Evolutionary conservation across 2,329 filamentous ascomycete species (phyloP), one percentile per base, ranked within the genome.

Genomic region (Huntiella decipiens): DNA sequence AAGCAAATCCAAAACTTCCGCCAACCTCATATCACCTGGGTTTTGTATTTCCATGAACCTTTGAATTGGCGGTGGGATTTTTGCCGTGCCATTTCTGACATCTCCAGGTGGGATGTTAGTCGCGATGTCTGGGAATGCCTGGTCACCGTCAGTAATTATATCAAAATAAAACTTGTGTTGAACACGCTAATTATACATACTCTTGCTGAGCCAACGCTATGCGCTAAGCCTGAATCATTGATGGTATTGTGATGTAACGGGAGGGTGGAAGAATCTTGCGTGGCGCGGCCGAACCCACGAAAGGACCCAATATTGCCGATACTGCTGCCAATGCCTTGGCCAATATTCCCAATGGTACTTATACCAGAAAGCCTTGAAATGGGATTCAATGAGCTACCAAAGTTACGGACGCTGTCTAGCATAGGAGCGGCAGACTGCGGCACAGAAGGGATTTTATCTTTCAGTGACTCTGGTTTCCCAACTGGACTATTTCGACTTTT

Each of bases 321-420:
- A 11, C 19, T 28, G 19, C 15, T 19, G n/a, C 39, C 39, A 11
- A 41, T 41, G 39, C 39, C 32, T 13, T 28, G 19, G 5, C 39
- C 39, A 15, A 41, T 41, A 41, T 28, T 41, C 12, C 39, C 31
- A 34, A 43, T 43, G 31, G 13, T 43, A 7, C 40, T 19, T 13
- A 43, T 34, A 32, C 77, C 66, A 1, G 80, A 76, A 44, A 93
- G 73, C 44, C 84, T 74, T 38, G 77, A 83, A 58, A 93, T 78
- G 3, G 85, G 85, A 55, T 93, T 93, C 5, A 50, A 66, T 1
- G 79, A 79, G 58, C 73, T 91, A 34, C 84, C 79, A 50, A 93
- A 70, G 57, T 73, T 88, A 46, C 82, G 77, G 66, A 93, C 79
- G 10, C 83, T 84, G 52, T 92, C 84, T 2, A 92, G 73, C 10